Conservation (phyloP, 2,329 filamentous ascomycete species). For the Botryosphaeria dothidea region DNA sequence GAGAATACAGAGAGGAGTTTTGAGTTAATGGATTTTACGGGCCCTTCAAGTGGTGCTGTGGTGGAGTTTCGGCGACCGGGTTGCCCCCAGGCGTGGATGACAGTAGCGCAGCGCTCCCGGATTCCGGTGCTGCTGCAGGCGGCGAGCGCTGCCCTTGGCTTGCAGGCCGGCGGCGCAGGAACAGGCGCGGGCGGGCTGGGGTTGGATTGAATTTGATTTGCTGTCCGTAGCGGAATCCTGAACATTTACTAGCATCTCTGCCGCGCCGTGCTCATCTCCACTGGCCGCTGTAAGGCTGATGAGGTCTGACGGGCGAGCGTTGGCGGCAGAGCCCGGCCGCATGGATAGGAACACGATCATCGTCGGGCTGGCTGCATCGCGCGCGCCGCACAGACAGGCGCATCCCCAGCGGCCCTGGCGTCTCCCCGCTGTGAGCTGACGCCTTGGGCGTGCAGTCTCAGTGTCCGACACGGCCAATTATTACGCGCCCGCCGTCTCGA, state of each 20-base stretch:
- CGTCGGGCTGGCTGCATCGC: constrained; percentile 3
- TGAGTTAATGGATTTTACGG: constrained; percentile 10
- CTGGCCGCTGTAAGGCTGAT: constrained; percentile 8
- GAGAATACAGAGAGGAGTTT: background rate
- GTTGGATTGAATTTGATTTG: background rate
- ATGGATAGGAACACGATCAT: constrained; percentile 1
- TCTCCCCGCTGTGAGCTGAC: constrained; percentile 14
- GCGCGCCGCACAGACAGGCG: constrained; percentile 13
- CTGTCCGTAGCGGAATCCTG: constrained; percentile 2
- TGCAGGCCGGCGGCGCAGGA: constrained; percentile 9
- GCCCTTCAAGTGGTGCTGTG: background rate
- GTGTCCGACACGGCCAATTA: background rate
- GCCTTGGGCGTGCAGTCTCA: constrained; percentile 16
- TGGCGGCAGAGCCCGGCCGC: constrained; percentile 7
- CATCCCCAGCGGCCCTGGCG: constrained; percentile 15
- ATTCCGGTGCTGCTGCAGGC: background rate
- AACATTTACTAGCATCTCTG: background rate
- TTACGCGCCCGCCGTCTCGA: constrained; percentile 11
- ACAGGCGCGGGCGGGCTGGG: background rate
- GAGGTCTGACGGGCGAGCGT: too few relatives aligned
- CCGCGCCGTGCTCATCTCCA: background rate
- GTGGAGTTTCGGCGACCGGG: background rate
- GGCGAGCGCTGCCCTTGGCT: constrained; percentile 11
- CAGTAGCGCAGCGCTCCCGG: constrained; percentile 4
- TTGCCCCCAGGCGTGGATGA: background rate